Evolutionary conservation across 2,329 filamentous ascomycete genomes (phyloP).

Genomic region (Colletotrichum spinosum): DNA sequence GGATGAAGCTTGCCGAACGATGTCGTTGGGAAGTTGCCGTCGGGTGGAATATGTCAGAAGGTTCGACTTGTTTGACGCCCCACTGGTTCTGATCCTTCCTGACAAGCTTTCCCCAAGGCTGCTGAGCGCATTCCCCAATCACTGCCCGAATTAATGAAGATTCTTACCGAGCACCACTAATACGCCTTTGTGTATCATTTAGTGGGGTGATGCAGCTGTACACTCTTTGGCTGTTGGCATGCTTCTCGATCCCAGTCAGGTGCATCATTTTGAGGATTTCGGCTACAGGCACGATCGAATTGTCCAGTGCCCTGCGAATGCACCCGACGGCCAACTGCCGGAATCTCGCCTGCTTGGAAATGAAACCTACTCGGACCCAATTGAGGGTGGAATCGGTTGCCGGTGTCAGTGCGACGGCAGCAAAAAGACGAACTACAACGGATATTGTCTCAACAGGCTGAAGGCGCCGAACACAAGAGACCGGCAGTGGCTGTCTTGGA

Average conservation of each 20-base stretch:
- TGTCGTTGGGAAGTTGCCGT: background rate
- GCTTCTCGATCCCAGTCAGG: constrained; percentile 51
- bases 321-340: constrained; percentile 49
- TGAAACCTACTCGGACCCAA: constrained; percentile 44
- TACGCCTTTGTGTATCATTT: constrained; percentile 1
- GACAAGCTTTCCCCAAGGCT: background rate
- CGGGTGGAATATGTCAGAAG: too few relatives aligned
- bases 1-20: background rate
- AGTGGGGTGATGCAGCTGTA: constrained; percentile 59
- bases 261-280: constrained; percentile 58
- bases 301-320: constrained; percentile 50
- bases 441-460: constrained; percentile 50
- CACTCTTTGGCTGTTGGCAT: constrained; percentile 57
- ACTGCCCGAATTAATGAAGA: background rate
- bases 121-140: constrained; percentile 9
- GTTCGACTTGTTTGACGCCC: background rate
- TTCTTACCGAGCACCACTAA: constrained; percentile 15
- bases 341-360: constrained; percentile 46
- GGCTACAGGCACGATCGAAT: constrained; percentile 54
- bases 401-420: constrained; percentile 54
- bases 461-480: constrained; percentile 60
- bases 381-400: constrained; percentile 52
- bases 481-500: constrained; percentile 20
- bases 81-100: too few relatives aligned
- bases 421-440: constrained; percentile 46